Base-by-base conservation (phyloP, 805 yeast genomes). In the Wickerhamiella hasegawae region DNA sequence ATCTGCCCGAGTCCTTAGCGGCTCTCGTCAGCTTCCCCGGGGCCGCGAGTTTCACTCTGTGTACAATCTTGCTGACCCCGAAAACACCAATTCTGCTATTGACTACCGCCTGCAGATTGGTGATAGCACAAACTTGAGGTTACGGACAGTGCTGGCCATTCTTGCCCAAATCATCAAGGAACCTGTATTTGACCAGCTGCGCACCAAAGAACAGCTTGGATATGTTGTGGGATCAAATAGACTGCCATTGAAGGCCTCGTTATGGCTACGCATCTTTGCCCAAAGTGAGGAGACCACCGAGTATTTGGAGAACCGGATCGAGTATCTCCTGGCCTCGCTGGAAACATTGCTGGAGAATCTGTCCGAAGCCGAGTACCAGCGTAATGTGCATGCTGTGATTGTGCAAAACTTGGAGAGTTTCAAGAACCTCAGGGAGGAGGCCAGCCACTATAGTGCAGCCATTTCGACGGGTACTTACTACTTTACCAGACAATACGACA, bases 131-230 rank as follows among this genome's bases (percentile, higher is more conserved):
- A 62, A 78, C 55, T 14, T 38, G 14, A 45, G 55, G 5, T 46
- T 52, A 21, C 58, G 72, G 31, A 68, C 74, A 1, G 49, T 68
- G 36, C 65, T 78, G 10, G 82, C 76, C 33, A 57, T 87, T 35
- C 56, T 82, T 32, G 69, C 78, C 0, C 87, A 80, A 41, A 67
- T 84, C 42, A 61, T 78, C 33, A 72, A 69, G 45, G 96, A 87
- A 52, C 96, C 95, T 4, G 79, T 87, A 39, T 90, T 87, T 57
- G 76, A 82, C 50, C 79, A 79, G 42, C 65, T 87, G 39, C 70
- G 98, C 56, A 87, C 98, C 5, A 77, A 82, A 47, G 97, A 87
- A 58, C 97, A 90, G 55, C 65, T 87, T 22, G 98, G 98, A 2
- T 87, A 87, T 49, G 84, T 87, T 42, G 98, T 87, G 0, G 83